These are phyloP conservation scores for Angomonas desouzai DNA, from an alignment of 208 protist species.

Conservation along the genomic window DNA sequence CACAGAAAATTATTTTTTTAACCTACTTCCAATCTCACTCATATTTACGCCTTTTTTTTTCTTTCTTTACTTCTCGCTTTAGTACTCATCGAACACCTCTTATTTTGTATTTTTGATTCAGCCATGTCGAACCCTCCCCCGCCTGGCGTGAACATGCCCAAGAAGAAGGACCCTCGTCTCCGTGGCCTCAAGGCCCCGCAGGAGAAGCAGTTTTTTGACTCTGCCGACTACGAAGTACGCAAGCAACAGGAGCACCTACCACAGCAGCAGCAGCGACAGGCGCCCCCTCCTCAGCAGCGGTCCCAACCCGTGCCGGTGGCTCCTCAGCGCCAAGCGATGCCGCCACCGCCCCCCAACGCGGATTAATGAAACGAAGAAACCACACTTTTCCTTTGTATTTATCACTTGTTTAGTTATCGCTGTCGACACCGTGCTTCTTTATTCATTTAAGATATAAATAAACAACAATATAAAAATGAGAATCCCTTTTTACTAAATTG, in stretches of 20 bases:
- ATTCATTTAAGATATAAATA: not conserved
- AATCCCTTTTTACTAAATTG: conserved; percentile 13
- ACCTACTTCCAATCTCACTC: no score
- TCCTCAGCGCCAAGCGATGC: conserved; percentile 9
- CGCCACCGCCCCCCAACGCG: conserved; percentile 9
- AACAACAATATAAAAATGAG: not conserved
- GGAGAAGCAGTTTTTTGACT: conserved; percentile 85
- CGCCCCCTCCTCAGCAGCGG: conserved; percentile 6
- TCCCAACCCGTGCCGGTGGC: conserved; percentile 9
- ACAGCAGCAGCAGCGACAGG: conserved; percentile 11
- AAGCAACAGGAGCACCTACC: conserved; percentile 44
- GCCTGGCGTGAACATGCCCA: conserved; percentile 82
- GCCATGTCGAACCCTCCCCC: conserved; percentile 18
- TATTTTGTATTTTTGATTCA: no score
- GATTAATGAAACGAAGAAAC: not conserved
- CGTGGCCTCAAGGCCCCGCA: conserved; percentile 63
- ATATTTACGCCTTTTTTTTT: conserved; percentile 7
- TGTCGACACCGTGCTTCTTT: no score
- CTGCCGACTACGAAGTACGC: conserved; percentile 83
- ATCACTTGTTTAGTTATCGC: no score
- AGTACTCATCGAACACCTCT: not conserved
- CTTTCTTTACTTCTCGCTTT: conserved; percentile 7
- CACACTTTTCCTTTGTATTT: no score
- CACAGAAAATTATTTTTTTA: no score
- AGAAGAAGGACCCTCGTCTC: conserved; percentile 81